phyloP scores from a whole-genome alignment of 1,139 yeast genomes.

The Blastobotrys raffinosifermentans region DNA sequence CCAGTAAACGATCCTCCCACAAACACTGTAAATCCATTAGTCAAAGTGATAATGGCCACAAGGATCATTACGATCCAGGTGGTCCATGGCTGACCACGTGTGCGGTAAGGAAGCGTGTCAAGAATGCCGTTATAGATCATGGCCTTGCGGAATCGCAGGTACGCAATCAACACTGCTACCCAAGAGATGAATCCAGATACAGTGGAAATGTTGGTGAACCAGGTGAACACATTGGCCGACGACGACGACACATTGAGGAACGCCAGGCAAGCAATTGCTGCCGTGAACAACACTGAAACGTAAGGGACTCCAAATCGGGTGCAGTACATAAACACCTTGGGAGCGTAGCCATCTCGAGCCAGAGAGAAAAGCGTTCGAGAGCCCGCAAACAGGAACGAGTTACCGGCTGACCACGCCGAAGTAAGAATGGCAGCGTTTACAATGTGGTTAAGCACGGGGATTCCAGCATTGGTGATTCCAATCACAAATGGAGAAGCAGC shows the following conservation, averaged over 20 bases:
- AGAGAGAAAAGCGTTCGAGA: conserved; percentile 38
- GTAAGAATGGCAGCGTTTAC: conserved; percentile 62
- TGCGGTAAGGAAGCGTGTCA: conserved; percentile 37
- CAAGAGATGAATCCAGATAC: conserved; percentile 44
- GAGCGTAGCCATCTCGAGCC: conserved; percentile 46
- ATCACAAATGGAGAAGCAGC: conserved; percentile 64
- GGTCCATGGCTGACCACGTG: conserved; percentile 44
- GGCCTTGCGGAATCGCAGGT: conserved; percentile 52
- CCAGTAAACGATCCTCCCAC: conserved; percentile 48
- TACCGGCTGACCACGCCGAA: conserved; percentile 48
- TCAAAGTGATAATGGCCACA: conserved; percentile 44
- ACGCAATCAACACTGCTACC: conserved; percentile 41
- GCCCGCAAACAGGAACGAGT: conserved; percentile 37
- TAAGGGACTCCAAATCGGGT: conserved; percentile 42
- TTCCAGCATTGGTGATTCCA: conserved; percentile 49
- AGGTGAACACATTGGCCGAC: conserved; percentile 41
- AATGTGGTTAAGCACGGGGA: conserved; percentile 52
- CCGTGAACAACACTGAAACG: conserved; percentile 32
- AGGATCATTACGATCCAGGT: conserved; percentile 43
- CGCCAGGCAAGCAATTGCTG: conserved; percentile 35
- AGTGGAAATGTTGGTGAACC: conserved; percentile 41
- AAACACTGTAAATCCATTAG: conserved; percentile 68
- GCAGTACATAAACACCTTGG: conserved; percentile 39
- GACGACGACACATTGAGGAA: conserved; percentile 42
- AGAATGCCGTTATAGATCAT: conserved; percentile 27